These are phyloP conservation scores for Podospora comata DNA, from an alignment of 495 filamentous ascomycete genomes.

Conservation along the genomic window DNA sequence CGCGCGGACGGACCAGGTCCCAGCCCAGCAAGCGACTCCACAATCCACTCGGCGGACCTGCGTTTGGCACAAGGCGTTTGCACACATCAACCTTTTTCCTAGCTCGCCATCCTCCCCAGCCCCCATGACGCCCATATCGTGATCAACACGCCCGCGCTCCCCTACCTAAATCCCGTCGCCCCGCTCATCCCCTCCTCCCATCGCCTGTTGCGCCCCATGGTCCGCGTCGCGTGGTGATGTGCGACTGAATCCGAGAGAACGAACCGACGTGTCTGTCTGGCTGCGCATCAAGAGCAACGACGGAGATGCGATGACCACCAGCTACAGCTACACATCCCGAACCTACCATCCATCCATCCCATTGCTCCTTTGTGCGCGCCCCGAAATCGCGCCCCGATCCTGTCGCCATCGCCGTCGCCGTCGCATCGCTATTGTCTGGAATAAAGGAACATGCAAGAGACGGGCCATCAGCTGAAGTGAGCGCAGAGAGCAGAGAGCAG, in stretches of 20 bases:
- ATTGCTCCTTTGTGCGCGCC: slow-evolving; percentile 11
- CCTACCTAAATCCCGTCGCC: neutral
- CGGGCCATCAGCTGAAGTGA: slow-evolving; percentile 6
- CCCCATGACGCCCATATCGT: slow-evolving; percentile 17
- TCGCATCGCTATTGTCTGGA: slow-evolving; percentile 1
- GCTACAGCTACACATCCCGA: slow-evolving; percentile 16
- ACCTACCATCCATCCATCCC: slow-evolving; percentile 7
- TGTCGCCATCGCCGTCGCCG: neutral
- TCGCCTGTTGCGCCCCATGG: neutral
- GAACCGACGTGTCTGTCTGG: neutral
- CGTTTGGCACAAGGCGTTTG: neutral
- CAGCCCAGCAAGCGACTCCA: slow-evolving; percentile 18
- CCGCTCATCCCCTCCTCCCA: neutral
- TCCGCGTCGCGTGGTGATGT: slow-evolving; percentile 21
- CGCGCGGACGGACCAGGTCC: neutral
- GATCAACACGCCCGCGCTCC: neutral
- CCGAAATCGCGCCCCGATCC: neutral
- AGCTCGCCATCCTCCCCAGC: slow-evolving; percentile 17
- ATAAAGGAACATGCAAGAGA: slow-evolving; percentile 22
- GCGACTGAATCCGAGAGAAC: slow-evolving; percentile 17
- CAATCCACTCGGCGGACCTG: slow-evolving; percentile 1
- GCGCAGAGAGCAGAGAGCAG: neutral
- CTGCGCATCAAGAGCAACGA: slow-evolving; percentile 21
- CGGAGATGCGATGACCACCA: slow-evolving; percentile 29
- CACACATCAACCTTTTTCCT: slow-evolving; percentile 30